Evolutionary conservation across 345 rosid species (phyloP).

Genomic region (Corchorus capsularis): DNA sequence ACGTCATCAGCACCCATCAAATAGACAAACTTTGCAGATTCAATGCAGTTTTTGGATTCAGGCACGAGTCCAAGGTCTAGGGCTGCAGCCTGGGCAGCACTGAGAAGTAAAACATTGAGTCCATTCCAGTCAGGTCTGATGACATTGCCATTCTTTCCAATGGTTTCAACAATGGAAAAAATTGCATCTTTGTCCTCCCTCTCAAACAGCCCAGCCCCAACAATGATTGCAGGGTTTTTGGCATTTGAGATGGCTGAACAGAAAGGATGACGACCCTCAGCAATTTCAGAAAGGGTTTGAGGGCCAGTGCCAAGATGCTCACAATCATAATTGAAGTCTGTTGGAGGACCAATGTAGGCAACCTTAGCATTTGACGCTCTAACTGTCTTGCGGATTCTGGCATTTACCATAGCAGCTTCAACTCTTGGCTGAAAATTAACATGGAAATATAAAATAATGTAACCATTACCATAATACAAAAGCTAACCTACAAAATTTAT

Average conservation of each 20-base stretch:
- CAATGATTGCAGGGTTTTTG: constrained; percentile 88
- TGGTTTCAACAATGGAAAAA: constrained; percentile 70
- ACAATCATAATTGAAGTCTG: constrained; percentile 80
- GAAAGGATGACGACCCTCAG: constrained; percentile 81
- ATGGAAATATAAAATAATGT: constrained; percentile 22
- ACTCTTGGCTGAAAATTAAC: constrained; percentile 78
- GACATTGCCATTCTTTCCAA: constrained; percentile 69
- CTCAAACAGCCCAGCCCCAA: constrained; percentile 88
- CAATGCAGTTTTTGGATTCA: constrained; percentile 61
- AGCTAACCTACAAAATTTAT: background rate
- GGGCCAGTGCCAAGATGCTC: constrained; percentile 94
- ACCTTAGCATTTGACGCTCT: constrained; percentile 84
- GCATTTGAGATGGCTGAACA: constrained; percentile 62
- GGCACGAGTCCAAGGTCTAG: constrained; percentile 98
- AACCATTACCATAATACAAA: background rate
- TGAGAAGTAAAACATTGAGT: constrained; percentile 77
- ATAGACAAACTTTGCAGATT: constrained; percentile 83
- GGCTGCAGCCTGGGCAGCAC: constrained; percentile 98
- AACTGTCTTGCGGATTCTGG: constrained; percentile 90
- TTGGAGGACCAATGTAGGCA: constrained; percentile 77
- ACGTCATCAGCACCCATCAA: constrained; percentile 98
- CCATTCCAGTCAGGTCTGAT: constrained; percentile 94
- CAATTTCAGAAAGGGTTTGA: constrained; percentile 71
- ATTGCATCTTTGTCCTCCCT: constrained; percentile 79
- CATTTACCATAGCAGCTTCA: constrained; percentile 98